These are phyloP conservation scores for Pichia sp. DNA, from an alignment of 1,139 yeast genomes.

Conservation along the genomic window DNA sequence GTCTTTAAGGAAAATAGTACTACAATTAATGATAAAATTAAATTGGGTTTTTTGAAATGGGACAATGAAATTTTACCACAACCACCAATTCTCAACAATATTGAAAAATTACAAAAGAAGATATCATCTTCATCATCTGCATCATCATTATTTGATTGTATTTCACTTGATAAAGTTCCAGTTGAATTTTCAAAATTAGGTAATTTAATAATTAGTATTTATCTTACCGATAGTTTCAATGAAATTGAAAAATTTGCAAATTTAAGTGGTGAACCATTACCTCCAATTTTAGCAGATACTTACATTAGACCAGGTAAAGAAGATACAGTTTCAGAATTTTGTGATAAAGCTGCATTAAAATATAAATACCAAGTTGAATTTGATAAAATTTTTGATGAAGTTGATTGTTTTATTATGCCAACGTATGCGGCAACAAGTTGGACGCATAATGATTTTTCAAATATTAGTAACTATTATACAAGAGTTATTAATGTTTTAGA, in stretches of 20 bases:
- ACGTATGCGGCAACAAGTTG: constrained; percentile 29
- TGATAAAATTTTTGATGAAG: constrained; percentile 30
- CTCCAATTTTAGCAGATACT: constrained; percentile 14
- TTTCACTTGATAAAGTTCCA: constrained; percentile 35
- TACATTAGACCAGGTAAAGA: constrained; percentile 14
- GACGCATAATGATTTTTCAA: constrained; percentile 24
- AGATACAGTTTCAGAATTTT: constrained; percentile 12
- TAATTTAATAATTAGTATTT: constrained; percentile 34
- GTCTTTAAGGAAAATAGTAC: background rate
- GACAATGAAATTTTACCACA: constrained; percentile 35
- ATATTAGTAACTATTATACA: constrained; percentile 33
- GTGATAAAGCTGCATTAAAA: constrained; percentile 27
- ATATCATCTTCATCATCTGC: constrained; percentile 25
- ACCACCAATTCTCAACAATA: constrained; percentile 48
- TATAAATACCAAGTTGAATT: constrained; percentile 30
- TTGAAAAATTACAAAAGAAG: constrained; percentile 28
- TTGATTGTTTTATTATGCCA: constrained; percentile 35
- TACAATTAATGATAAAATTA: constrained; percentile 24
- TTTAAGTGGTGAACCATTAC: constrained; percentile 42
- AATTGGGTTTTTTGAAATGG: constrained; percentile 31
- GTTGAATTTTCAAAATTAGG: constrained; percentile 15
- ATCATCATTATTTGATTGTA: constrained; percentile 29
- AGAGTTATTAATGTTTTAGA: constrained; percentile 46
- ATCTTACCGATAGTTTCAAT: constrained; percentile 44
- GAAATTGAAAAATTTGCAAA: constrained; percentile 31